Conservation (phyloP, 2,329 filamentous ascomycete genomes). For the Fusarium euwallaceae region DNA sequence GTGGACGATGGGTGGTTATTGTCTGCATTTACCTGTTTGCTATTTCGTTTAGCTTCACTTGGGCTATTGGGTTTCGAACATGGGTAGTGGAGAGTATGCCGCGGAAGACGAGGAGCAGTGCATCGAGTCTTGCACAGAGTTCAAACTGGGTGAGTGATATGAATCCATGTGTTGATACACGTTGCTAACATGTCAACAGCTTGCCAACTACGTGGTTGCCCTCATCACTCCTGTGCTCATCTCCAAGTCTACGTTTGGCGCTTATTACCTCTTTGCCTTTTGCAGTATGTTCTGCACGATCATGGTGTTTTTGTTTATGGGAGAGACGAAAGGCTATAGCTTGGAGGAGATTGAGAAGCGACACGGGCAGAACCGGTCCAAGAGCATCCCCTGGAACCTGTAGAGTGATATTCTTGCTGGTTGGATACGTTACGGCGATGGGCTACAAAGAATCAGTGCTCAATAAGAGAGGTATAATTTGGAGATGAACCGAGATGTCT, state of each 20-base stretch:
- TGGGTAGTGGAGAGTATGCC: constrained; percentile 70
- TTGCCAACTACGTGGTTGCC: constrained; percentile 61
- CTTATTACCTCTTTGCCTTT: constrained; percentile 61
- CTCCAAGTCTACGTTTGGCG: constrained; percentile 55
- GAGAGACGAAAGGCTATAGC: constrained; percentile 57
- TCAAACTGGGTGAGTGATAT: constrained; percentile 60
- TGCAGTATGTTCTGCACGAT: constrained; percentile 54
- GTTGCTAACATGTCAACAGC: constrained; percentile 33
- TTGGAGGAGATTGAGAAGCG: constrained; percentile 55
- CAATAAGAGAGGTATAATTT: background rate
- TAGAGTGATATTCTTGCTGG: background rate
- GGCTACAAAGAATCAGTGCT: background rate
- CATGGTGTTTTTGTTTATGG: constrained; percentile 56
- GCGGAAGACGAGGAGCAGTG: constrained; percentile 65
- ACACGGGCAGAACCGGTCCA: constrained; percentile 2
- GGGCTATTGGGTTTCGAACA: constrained; percentile 67
- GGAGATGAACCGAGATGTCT: background rate
- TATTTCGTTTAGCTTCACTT: constrained; percentile 60
- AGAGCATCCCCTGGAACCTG: background rate
- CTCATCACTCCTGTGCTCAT: constrained; percentile 59
- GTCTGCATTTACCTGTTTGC: constrained; percentile 65
- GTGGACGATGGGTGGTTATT: constrained; percentile 64
- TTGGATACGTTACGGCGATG: background rate
- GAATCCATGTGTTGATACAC: too few species aligned
- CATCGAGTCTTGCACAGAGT: constrained; percentile 66